Evolutionary conservation across 225 moss, liverwort and hornwort species (phyloP).

Genomic region (Sphagnum tenellum): DNA sequence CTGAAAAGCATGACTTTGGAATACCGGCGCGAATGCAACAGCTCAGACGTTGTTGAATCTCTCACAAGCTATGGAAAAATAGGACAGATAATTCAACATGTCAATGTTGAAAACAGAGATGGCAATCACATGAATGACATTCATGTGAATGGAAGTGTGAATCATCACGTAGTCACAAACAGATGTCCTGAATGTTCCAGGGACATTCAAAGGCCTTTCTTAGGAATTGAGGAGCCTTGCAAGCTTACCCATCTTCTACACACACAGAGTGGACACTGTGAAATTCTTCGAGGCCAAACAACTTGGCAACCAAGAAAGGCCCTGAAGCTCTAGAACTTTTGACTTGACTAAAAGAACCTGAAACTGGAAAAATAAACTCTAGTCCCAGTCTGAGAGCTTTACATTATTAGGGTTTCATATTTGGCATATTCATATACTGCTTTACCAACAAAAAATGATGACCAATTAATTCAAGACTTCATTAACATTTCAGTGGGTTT

Average conservation of each 20-base stretch:
- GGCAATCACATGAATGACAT: background rate
- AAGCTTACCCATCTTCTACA: slow-evolving; percentile 28
- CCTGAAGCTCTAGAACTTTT: no score
- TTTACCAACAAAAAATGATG: no score
- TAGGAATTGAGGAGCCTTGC: background rate
- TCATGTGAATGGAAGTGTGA: background rate
- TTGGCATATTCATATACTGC: no score
- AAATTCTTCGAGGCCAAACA: slow-evolving; percentile 39
- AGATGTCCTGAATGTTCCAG: background rate
- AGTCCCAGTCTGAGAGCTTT: no score
- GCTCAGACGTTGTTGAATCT: slow-evolving; percentile 38
- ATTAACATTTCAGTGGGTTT: no score
- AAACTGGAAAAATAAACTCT: no score
- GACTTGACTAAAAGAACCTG: no score
- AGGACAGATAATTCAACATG: background rate
- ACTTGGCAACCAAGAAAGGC: slow-evolving; percentile 18
- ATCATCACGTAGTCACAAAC: background rate
- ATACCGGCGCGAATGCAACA: slow-evolving; percentile 52
- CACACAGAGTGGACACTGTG: slow-evolving; percentile 19
- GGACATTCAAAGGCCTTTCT: background rate
- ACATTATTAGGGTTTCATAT: no score
- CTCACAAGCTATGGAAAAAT: slow-evolving; percentile 13
- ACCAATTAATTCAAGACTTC: no score
- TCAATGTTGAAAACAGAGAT: background rate
- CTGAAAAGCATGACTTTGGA: slow-evolving; percentile 44